Percentiles rank a stretch among this genome's conserved stretches.
Evolutionary conservation across 257 asterid species (phyloP).

Genomic region (Primulina tabacum): DNA sequence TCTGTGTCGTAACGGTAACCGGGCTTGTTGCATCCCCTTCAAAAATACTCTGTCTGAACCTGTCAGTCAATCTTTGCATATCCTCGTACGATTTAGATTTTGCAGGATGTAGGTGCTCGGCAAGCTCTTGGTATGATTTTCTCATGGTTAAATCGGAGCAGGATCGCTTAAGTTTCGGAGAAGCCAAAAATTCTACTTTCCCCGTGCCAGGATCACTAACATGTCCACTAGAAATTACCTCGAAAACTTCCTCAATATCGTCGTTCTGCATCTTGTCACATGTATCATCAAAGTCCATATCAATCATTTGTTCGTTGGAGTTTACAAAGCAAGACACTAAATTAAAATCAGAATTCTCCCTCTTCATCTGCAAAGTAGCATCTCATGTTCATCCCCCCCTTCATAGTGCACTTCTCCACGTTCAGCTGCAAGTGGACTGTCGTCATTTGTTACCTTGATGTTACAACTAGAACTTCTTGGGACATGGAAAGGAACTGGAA

Average conservation of each 20-base stretch:
- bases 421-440: slow-evolving; percentile 46
- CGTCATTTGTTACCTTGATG: slow-evolving; percentile 52
- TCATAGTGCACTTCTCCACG: slow-evolving; percentile 48
- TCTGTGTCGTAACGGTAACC: slow-evolving; percentile 40
- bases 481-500: slow-evolving; percentile 43
- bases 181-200: slow-evolving; percentile 39
- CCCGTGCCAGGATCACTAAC: slow-evolving; percentile 63
- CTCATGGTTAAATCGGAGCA: slow-evolving; percentile 56
- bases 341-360: slow-evolving; percentile 46
- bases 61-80: slow-evolving; percentile 43
- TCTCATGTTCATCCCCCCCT: slow-evolving; percentile 64
- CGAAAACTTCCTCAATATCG: slow-evolving; percentile 27
- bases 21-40: slow-evolving; percentile 37
- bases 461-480: slow-evolving; percentile 37
- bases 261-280: slow-evolving; percentile 19
- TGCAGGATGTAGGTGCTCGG: slow-evolving; percentile 26
- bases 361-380: slow-evolving; percentile 27
- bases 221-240: slow-evolving; percentile 44
- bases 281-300: slow-evolving; percentile 19
- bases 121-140: slow-evolving; percentile 30
- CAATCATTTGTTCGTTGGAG: slow-evolving; percentile 29
- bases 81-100: slow-evolving; percentile 56
- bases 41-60: slow-evolving; percentile 25
- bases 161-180: slow-evolving; percentile 54
- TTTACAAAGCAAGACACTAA: slow-evolving; percentile 30